Conservation (phyloP, 2,329 filamentous ascomycete species). For the Fusarium scirpi region DNA sequence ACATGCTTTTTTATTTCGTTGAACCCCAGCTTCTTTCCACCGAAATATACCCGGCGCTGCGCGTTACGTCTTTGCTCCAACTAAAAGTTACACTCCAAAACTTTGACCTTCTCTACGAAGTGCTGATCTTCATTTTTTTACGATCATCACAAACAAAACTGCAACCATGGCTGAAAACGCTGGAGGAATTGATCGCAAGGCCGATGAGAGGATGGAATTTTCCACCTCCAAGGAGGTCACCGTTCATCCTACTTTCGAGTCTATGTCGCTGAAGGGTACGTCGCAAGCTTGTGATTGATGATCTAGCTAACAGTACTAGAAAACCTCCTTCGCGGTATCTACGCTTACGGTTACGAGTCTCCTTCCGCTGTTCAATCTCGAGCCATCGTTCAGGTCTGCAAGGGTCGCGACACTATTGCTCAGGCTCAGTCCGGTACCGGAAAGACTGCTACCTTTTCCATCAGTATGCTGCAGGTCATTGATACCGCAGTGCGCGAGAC, state of each 20-base stretch:
- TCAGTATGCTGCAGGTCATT: slow-evolving; percentile 95
- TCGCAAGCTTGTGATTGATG: not conserved
- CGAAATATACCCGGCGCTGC: slow-evolving; percentile 50
- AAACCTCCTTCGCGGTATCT: slow-evolving; percentile 95
- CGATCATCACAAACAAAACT: slow-evolving; percentile 9
- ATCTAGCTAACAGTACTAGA: slow-evolving; percentile 62
- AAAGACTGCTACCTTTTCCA: slow-evolving; percentile 97
- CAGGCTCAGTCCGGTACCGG: slow-evolving; percentile 97
- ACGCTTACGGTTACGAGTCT: slow-evolving; percentile 98
- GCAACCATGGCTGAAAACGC: slow-evolving; percentile 85
- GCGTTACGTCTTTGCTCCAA: slow-evolving; percentile 23
- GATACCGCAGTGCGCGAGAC: slow-evolving; percentile 93
- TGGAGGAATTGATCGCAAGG: slow-evolving; percentile 84
- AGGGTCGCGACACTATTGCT: slow-evolving; percentile 97
- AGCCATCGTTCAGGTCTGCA: slow-evolving; percentile 98
- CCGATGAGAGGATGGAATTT: slow-evolving; percentile 98
- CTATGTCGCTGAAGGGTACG: slow-evolving; percentile 91
- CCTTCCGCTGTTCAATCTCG: slow-evolving; percentile 97
- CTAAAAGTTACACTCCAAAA: slow-evolving; percentile 44
- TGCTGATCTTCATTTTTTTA: slow-evolving; percentile 5
- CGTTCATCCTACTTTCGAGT: slow-evolving; percentile 92
- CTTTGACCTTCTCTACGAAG: slow-evolving; percentile 43
- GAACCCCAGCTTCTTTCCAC: slow-evolving; percentile 4
- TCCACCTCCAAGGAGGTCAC: slow-evolving; percentile 98
- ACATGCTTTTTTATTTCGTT: slow-evolving; percentile 1